Evolutionary conservation across 176 grass and related monocot species (phyloP), one percentile per base, ranked within the genome.

Genomic region (Triticum monococcum): DNA sequence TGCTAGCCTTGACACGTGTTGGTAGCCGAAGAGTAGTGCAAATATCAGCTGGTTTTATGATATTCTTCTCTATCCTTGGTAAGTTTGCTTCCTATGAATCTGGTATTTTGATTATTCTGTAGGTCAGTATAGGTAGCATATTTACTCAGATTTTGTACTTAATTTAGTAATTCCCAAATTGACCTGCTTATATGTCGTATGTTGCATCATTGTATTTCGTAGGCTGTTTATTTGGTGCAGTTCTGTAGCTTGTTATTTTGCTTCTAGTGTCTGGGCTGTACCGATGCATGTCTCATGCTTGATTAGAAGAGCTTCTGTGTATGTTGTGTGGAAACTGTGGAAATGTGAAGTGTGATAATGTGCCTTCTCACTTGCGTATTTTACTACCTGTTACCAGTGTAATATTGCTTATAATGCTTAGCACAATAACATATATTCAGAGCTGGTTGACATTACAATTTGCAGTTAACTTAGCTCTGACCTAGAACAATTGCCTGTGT

Each of bases 1-100:
- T 99, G 87, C 68, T 99, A 89, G 97, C 94, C 65, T 80, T 99
- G 87, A 99, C 97, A 81, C 94, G 89, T 23, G 85, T 99, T 84
- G 97, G 97, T 78, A 99, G 97, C 88, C 84, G 94, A 80, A 89
- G 97, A 68, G 97, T 99, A 12, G 97, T 96, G 28, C 94, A 99
- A 81, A 99, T 99, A 91, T 95, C 97, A 86, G 97, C 97, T 72
- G 94, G 97, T 65, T 99, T 99, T 87, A 99, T 99, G 97, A 96
- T 99, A 68, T 99, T 99, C 86, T 99, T 99, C 60, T 99, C 97
- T 69, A 89, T 99, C 73, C 68, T 99, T 65, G 97, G 97, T 97
- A 87, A 84, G 61, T 38, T 83, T 56, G 17, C 9, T 66, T 73
- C 24, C 14, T 23, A 43, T 26, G 30, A 72, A 71, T 77, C 20